Percentiles rank a stretch among this genome's conserved stretches.
These are phyloP conservation scores for Diaporthe caulivora DNA, from an alignment of 2,329 filamentous ascomycete genomes.

Conservation along the genomic window DNA sequence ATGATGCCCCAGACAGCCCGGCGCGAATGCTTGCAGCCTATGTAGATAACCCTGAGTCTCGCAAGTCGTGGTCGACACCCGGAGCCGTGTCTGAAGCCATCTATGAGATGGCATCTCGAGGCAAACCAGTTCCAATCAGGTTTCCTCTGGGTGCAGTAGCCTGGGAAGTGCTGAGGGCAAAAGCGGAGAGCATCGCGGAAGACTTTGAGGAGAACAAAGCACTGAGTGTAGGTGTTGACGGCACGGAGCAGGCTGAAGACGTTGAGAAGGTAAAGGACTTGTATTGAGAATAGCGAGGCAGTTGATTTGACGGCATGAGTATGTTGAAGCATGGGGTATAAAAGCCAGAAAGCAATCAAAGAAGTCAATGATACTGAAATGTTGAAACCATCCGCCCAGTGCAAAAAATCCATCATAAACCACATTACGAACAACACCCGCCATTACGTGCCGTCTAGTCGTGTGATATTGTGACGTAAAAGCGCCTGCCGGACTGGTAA, in stretches of 20 bases:
- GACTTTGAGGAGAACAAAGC: conserved; percentile 52
- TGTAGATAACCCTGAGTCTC: conserved; percentile 44
- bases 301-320: conserved; percentile 17
- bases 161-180: conserved; percentile 50
- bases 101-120: conserved; percentile 49
- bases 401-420: not conserved
- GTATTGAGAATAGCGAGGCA: conserved; percentile 5
- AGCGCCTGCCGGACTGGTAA: not conserved
- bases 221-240: conserved; percentile 46
- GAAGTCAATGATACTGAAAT: conserved; percentile 17
- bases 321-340: conserved; percentile 9
- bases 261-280: not conserved
- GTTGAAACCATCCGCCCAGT: not conserved
- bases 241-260: not conserved
- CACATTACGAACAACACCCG: not conserved
- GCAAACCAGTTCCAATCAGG: conserved; percentile 53
- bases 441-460: conserved; percentile 13
- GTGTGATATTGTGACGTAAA: not conserved
- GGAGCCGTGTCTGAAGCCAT: conserved; percentile 52
- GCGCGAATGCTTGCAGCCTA: conserved; percentile 48
- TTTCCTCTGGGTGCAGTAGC: conserved; percentile 56
- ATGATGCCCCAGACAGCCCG: conserved; percentile 50
- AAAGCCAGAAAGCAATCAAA: conserved; percentile 9
- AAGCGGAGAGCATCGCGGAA: conserved; percentile 47
- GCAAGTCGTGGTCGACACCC: conserved; percentile 49